These are phyloP conservation scores for Galeopsis tetrahit DNA, from an alignment of 257 asterid species.

Conservation along the genomic window DNA sequence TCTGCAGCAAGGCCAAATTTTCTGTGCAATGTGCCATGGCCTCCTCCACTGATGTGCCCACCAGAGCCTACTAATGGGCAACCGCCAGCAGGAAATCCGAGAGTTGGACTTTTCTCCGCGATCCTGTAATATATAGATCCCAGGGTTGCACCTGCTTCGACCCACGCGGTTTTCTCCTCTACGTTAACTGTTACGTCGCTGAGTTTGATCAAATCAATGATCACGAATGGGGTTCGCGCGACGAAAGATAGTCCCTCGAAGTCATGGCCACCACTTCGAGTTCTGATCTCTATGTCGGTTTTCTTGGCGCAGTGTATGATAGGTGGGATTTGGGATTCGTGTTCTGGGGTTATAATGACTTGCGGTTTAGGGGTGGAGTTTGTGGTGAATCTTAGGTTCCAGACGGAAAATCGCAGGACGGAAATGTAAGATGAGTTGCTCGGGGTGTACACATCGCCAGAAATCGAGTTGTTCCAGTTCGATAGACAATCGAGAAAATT, in stretches of 20 bases:
- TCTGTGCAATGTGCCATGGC: neutral
- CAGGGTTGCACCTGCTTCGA: slow-evolving; percentile 6
- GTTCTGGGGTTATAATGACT: slow-evolving; percentile 17
- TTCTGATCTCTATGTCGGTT: neutral
- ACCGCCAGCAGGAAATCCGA: slow-evolving; percentile 1
- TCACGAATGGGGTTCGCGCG: neutral
- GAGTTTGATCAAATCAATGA: slow-evolving; percentile 17
- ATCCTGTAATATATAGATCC: slow-evolving; percentile 21
- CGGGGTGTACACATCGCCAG: slow-evolving; percentile 2
- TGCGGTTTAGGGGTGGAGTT: neutral
- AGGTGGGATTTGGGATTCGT: slow-evolving; percentile 18
- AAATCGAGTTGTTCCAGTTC: neutral
- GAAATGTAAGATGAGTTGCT: neutral
- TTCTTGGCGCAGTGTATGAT: neutral
- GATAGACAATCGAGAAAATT: neutral
- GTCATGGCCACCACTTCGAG: slow-evolving; percentile 30
- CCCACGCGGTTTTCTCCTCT: slow-evolving; percentile 16
- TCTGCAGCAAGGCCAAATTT: slow-evolving; percentile 26
- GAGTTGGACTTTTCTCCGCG: slow-evolving; percentile 4
- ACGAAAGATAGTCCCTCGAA: slow-evolving; percentile 25
- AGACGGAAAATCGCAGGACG: neutral
- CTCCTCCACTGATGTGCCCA: slow-evolving; percentile 31
- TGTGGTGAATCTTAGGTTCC: neutral
- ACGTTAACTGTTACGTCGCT: neutral
- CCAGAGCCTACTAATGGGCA: slow-evolving; percentile 13